phyloP scores from a whole-genome alignment of 495 filamentous ascomycete species.

The Aspergillus conjunctus region DNA sequence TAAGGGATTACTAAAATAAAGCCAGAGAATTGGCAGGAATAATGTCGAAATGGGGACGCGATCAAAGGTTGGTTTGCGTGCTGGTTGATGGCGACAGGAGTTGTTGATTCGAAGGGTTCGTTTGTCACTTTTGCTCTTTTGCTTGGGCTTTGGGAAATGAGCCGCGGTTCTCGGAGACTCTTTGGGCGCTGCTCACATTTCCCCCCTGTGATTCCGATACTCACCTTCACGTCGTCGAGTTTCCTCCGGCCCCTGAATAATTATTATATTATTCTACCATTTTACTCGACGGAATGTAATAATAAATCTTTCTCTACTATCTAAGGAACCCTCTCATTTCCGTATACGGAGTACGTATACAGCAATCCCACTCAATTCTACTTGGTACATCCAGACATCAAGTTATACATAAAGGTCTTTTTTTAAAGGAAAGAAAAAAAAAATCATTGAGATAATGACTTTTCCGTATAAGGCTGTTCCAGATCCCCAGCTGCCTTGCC shows the following conservation, averaged over 20 bases:
- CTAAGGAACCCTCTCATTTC: background rate
- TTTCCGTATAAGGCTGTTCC: constrained; percentile 27
- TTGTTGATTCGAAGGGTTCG: background rate
- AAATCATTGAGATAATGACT: constrained; percentile 17
- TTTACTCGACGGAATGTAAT: no score
- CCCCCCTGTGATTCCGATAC: constrained; percentile 18
- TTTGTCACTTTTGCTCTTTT: background rate
- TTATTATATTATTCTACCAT: no score
- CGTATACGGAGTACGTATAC: background rate
- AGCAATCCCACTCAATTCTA: no score
- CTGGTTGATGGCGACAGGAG: background rate
- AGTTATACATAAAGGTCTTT: no score
- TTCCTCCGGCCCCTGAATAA: background rate
- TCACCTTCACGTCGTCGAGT: background rate
- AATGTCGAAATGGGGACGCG: no score
- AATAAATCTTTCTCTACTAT: no score
- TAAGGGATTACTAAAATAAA: no score
- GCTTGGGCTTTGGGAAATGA: constrained; percentile 24
- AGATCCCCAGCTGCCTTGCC: constrained; percentile 33
- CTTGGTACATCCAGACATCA: no score
- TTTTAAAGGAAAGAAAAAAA: background rate
- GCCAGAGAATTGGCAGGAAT: no score
- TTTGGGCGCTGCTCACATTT: background rate
- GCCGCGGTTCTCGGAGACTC: constrained; percentile 44
- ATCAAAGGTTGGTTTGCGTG: background rate